A percentile compares a stretch with the other conserved stretches of the same genome.
These are phyloP conservation scores for Erodium chrysanthum DNA, from an alignment of 441 rosid genomes.

Conservation along the genomic window DNA sequence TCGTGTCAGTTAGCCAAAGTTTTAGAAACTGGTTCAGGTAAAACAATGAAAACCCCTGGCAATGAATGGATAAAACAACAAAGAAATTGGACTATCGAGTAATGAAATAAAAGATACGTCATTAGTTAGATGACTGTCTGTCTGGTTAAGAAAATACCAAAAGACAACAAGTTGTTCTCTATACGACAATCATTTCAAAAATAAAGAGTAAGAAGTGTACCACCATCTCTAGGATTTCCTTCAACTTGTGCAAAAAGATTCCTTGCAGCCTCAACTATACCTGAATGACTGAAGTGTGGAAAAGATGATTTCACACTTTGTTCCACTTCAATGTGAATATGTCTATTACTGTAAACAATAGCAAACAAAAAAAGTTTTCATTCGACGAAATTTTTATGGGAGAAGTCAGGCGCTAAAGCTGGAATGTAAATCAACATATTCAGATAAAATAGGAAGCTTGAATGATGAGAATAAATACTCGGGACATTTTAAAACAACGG, in stretches of 20 bases:
- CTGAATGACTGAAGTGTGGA: slow-evolving; percentile 72
- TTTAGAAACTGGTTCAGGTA: too few relatives aligned
- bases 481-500: not conserved
- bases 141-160: not conserved
- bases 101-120: not conserved
- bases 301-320: slow-evolving; percentile 40
- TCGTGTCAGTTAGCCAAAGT: too few relatives aligned
- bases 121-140: not conserved
- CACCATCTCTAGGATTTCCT: slow-evolving; percentile 40
- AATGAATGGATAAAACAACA: too few relatives aligned
- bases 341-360: slow-evolving; percentile 29
- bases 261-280: slow-evolving; percentile 72
- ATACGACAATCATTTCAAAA: not conserved
- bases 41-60: too few relatives aligned
- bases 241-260: slow-evolving; percentile 74
- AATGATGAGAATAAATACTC: not conserved
- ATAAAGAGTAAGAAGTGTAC: slow-evolving; percentile 20
- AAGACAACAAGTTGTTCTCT: not conserved
- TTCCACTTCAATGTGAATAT: slow-evolving; percentile 28
- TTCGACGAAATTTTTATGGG: not conserved
- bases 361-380: slow-evolving; percentile 3
- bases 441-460: not conserved
- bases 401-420: not conserved
- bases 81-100: not conserved
- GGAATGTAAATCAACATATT: slow-evolving; percentile 9